Evolutionary conservation across 768 basidiomycete species (phyloP).

Genomic region (Pleurotus sapidus): DNA sequence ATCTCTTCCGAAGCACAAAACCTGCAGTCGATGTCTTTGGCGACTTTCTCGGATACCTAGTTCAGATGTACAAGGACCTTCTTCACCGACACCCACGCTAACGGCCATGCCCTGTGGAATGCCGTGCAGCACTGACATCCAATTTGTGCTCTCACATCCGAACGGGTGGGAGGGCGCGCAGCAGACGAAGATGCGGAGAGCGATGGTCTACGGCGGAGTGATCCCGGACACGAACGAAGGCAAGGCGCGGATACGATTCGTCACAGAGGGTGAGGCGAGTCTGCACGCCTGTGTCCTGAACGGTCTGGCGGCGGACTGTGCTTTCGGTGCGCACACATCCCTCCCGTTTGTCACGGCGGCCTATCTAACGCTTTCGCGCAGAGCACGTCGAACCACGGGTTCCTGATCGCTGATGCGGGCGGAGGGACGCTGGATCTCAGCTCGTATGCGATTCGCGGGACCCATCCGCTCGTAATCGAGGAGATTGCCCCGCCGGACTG

Average conservation of each 20-base stretch:
- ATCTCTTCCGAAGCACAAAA: slow-evolving; percentile 59
- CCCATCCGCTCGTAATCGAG: slow-evolving; percentile 71
- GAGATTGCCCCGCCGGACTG: slow-evolving; percentile 84
- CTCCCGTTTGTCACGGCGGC: not conserved
- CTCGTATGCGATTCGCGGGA: slow-evolving; percentile 71
- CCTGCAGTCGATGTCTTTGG: slow-evolving; percentile 75
- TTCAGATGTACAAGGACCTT: slow-evolving; percentile 71
- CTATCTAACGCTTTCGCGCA: slow-evolving; percentile 17
- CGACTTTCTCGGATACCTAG: slow-evolving; percentile 74
- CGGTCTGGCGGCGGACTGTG: slow-evolving; percentile 73
- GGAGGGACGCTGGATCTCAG: slow-evolving; percentile 82
- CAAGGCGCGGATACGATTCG: slow-evolving; percentile 71
- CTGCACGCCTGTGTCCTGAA: slow-evolving; percentile 78
- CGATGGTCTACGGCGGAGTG: slow-evolving; percentile 65
- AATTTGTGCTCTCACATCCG: slow-evolving; percentile 76
- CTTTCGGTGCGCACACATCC: slow-evolving; percentile 51
- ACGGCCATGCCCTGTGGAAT: slow-evolving; percentile 64
- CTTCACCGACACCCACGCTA: slow-evolving; percentile 80
- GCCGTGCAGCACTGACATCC: slow-evolving; percentile 65
- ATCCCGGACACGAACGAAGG: slow-evolving; percentile 78
- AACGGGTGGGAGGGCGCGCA: slow-evolving; percentile 84
- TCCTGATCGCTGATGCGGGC: slow-evolving; percentile 78
- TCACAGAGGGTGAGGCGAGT: slow-evolving; percentile 84
- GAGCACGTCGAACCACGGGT: slow-evolving; percentile 75
- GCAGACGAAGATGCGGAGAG: slow-evolving; percentile 73